Evolutionary conservation across 768 basidiomycete genomes (phyloP), one percentile per base, ranked within the genome.

Genomic region (Lactarius hengduanensis): DNA sequence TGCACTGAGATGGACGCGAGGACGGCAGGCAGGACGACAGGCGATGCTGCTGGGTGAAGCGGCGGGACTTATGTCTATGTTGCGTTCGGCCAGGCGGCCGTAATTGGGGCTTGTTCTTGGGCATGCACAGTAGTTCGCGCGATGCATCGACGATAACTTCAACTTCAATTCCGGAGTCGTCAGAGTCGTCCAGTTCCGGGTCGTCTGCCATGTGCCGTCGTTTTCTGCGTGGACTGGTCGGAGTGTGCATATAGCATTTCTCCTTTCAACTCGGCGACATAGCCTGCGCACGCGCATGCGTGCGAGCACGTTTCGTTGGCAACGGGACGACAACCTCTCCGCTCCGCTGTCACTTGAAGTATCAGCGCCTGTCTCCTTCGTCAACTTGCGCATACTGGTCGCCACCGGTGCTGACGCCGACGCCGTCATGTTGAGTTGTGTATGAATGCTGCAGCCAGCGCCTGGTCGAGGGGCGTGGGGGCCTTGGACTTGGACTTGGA

Each of bases 371-470:
- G 28, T 10, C n/a, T 15, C 16, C 22, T 22, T 57, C n/a, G 30
- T 43, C 26, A 22, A 41, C 8, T 20, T 22, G 9, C 40, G 36
- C 22, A 30, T 28, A 3, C 2, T 32, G 3, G 22, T 30, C 28
- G 10, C 15, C 13, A 56, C 13, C n/a, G 30, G 50, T n/a, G 47
- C 41, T 43, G 16, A 8, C 20, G 10, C n/a, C 18, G 41, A 16
- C 11, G 40, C 28, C 2, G 22, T 3, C 20, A 66, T 61, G 7
- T 41, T 40, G 61, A 66, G 36, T 62, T 62, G 18, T 62, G 60
- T 3, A 56, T 57, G 26, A 66, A 66, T 13, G 65, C 65, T 1
- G 34, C 22, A 38, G 56, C 40, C 22, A 66, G 41, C 20, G 65
- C 61, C 28, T 6, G 28, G 3, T 38, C 47, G 22, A 66, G 65